Evolutionary conservation across 2,329 filamentous ascomycete species (phyloP).

Genomic region (Sarocladium oryzae): DNA sequence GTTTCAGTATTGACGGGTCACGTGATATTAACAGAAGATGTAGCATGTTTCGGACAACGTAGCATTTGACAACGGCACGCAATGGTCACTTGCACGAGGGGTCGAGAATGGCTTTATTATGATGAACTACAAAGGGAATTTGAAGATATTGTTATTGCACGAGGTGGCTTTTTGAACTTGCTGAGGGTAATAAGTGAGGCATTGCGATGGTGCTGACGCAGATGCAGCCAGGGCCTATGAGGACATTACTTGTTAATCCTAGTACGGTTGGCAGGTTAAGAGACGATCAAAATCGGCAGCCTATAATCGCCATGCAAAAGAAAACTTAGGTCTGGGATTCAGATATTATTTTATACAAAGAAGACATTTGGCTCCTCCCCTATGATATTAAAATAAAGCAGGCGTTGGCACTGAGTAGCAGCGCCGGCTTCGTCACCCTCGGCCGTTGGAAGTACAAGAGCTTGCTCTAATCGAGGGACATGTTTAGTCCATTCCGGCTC

Average conservation of each 20-base stretch:
- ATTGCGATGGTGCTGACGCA: not conserved
- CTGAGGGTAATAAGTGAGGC: not conserved
- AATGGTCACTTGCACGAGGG: constrained; percentile 61
- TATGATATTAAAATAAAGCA: not conserved
- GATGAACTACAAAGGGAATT: constrained; percentile 15
- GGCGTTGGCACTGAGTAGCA: not conserved
- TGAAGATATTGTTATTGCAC: constrained; percentile 1
- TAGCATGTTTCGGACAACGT: not conserved
- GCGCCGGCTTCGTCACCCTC: not conserved
- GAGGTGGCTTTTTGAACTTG: constrained; percentile 7
- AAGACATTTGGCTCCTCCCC: not conserved
- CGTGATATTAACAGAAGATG: not conserved
- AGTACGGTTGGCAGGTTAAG: not conserved
- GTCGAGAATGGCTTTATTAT: constrained; percentile 23
- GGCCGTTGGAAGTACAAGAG: not conserved
- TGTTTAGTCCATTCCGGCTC: not conserved
- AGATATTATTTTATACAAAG: not conserved
- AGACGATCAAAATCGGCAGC: not conserved
- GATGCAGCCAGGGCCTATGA: not conserved
- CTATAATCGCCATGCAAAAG: not conserved
- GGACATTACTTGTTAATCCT: constrained; percentile 8
- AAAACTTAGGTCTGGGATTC: too few relatives aligned
- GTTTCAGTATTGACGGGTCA: constrained; percentile 12
- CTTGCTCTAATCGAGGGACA: not conserved
- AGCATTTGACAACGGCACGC: not conserved